phyloP scores from a whole-genome alignment of 78 protist genomes.

The Dictyostelium capitatum region DNA sequence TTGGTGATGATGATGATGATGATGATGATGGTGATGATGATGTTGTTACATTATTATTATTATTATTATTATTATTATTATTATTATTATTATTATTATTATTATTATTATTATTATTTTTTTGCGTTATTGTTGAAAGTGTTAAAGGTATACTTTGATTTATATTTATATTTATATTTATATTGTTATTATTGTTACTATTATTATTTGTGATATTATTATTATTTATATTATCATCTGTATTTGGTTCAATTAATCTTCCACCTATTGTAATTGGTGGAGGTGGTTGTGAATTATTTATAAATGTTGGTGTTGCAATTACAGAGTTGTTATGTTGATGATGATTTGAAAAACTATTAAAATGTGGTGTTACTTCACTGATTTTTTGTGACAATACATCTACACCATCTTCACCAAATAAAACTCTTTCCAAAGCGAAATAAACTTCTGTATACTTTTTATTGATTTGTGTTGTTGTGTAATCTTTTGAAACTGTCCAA shows the following conservation, averaged over 20 bases:
- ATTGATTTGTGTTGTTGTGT: not conserved
- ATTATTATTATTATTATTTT: not conserved
- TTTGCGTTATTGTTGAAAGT: not conserved
- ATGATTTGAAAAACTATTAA: not conserved
- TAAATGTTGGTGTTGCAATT: constrained; percentile 22
- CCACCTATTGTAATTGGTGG: constrained; percentile 13
- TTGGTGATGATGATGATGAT: too few relatives aligned
- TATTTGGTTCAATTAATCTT: constrained; percentile 2
- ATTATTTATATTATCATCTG: not conserved
- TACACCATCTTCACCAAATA: constrained; percentile 71
- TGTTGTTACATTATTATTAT: not conserved
- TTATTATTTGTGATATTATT: not conserved
- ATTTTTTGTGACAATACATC: constrained; percentile 34
- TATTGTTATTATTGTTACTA: not conserved
- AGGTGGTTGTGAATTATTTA: not conserved
- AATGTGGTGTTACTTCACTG: constrained; percentile 57
- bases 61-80: not conserved
- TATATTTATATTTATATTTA: not conserved
- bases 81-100: not conserved
- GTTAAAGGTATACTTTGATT: constrained; percentile 3
- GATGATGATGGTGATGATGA: not conserved
- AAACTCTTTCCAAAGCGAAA: constrained; percentile 52
- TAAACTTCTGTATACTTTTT: constrained; percentile 50
- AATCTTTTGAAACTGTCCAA: constrained; percentile 35
- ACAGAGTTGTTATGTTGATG: not conserved